Evolutionary conservation across 164 flowering plant genomes (phyloP), one percentile per base, ranked within the genome.

Genomic region (Nymphaea thermarum): DNA sequence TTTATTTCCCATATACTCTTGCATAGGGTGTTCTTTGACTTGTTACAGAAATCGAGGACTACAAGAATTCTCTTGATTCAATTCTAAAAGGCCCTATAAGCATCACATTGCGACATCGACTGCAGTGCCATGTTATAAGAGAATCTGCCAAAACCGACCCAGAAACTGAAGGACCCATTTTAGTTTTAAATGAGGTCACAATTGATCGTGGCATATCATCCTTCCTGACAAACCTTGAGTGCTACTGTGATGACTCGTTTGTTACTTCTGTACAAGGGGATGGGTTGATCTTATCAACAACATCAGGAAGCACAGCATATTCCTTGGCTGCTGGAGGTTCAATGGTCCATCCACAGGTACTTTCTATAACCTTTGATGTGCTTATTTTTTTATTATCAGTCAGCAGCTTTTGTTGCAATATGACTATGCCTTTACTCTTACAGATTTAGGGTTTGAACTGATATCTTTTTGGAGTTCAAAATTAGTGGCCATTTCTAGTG

Each of bases 321-420:
- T 94, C 99, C 3, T 77, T 94, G 69, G 99, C 99, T 25, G 99
- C 98, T 71, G 99, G 99, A 69, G 99, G 99, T 74, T 94, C 99
- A 51, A 91, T 94, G 99, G 99, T 94, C 55, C 99, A 94, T 73
- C 99, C 99, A 55, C 98, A 91, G 99, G 99, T 86, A 81, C 63
- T 72, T 69, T 43, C 44, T 41, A 6, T 36, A 25, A 42, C 41
- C 59, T 18, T 67, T 55, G 41, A 5, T 42, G 61, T 0, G 7
- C 68, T 57, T 43, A 16, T 2, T 8, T 8, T 8, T 25, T 25
- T 25, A 25, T 25, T 25, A 25, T 25, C 36, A 25, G 36, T 25
- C 36, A 0, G 36, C 36, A 25, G 36, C 36, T 25, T 25, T 25
- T 25, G 36, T 25, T 25, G 36, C 36, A 25, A 25, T 25, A 25